These are phyloP conservation scores for Lasiosphaeria ovina DNA, from an alignment of 495 filamentous ascomycete genomes.

Conservation along the genomic window DNA sequence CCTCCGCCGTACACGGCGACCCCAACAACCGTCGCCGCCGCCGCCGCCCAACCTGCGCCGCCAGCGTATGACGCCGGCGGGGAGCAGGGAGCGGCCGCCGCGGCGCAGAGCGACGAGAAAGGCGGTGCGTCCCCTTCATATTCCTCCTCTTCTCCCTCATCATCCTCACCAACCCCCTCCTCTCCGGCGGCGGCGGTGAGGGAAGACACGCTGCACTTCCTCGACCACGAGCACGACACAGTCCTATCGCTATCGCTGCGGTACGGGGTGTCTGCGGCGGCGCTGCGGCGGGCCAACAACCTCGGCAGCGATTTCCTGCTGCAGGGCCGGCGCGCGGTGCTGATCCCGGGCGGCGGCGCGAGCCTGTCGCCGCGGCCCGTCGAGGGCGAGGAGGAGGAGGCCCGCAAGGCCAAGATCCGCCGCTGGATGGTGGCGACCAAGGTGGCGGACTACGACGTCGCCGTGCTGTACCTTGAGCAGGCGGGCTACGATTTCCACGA, in stretches of 20 bases:
- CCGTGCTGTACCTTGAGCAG: slow-evolving; percentile 66
- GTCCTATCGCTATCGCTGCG: slow-evolving; percentile 62
- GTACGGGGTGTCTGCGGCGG: slow-evolving; percentile 59
- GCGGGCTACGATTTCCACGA: slow-evolving; percentile 60
- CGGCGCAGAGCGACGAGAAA: too few relatives aligned
- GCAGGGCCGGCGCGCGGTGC: slow-evolving; percentile 58
- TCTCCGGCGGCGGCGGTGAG: slow-evolving; percentile 29
- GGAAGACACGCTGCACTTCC: slow-evolving; percentile 65
- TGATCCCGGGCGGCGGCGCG: slow-evolving; percentile 65
- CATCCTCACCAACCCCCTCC: slow-evolving; percentile 16
- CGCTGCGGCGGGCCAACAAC: slow-evolving; percentile 59
- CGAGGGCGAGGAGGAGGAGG: slow-evolving; percentile 67
- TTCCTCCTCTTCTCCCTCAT: slow-evolving; percentile 17
- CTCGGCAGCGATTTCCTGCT: slow-evolving; percentile 65
- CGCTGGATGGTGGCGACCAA: slow-evolving; percentile 71
- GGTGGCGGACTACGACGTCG: slow-evolving; percentile 70
- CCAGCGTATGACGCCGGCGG: not conserved
- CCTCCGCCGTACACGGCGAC: not conserved
- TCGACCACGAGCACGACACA: slow-evolving; percentile 61
- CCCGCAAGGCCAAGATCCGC: slow-evolving; percentile 61
- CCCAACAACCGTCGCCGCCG: slow-evolving; percentile 19
- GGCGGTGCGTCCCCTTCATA: too few relatives aligned
- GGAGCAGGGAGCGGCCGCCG: too few relatives aligned
- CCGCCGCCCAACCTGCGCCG: not conserved
- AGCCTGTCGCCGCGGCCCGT: slow-evolving; percentile 63